A percentile compares a stretch with the other conserved stretches of the same genome.
These are phyloP conservation scores for Onygenales sp. DNA, from an alignment of 2,329 filamentous ascomycete species.

Conservation along the genomic window DNA sequence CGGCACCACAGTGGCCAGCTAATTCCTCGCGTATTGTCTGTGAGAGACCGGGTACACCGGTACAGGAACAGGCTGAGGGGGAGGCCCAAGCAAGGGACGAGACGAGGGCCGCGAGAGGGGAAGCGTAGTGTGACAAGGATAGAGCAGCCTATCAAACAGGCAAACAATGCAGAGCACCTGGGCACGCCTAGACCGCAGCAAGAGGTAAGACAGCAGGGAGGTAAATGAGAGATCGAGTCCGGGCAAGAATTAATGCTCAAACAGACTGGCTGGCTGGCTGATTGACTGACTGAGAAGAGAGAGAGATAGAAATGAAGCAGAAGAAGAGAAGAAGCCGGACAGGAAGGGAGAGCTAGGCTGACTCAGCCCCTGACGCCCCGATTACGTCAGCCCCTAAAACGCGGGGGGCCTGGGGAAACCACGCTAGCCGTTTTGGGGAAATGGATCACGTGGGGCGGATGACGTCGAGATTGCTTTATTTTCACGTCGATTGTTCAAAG, in stretches of 20 bases:
- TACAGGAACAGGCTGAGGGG: no score
- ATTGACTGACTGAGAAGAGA: background rate
- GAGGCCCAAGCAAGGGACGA: background rate
- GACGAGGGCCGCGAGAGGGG: background rate
- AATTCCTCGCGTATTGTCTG: no score
- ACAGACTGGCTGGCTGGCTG: background rate
- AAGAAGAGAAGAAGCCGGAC: background rate
- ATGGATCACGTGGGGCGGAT: background rate
- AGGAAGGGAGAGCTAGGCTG: background rate
- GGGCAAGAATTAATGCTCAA: background rate
- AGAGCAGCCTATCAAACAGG: no score
- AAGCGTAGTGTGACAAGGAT: no score
- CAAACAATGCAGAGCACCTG: background rate
- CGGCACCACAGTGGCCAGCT: no score
- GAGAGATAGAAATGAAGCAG: background rate
- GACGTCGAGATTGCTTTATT: background rate
- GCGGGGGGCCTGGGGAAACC: slow-evolving; percentile 11
- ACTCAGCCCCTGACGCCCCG: background rate
- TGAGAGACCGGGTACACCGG: no score
- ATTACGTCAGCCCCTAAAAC: slow-evolving; percentile 7
- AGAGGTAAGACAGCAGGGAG: background rate
- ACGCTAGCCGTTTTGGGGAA: background rate
- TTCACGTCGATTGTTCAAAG: no score
- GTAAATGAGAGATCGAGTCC: background rate
- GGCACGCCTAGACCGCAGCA: background rate